phyloP scores from a whole-genome alignment of 2,329 filamentous ascomycete species.

The Phaeosphaeriaceae sp. region DNA sequence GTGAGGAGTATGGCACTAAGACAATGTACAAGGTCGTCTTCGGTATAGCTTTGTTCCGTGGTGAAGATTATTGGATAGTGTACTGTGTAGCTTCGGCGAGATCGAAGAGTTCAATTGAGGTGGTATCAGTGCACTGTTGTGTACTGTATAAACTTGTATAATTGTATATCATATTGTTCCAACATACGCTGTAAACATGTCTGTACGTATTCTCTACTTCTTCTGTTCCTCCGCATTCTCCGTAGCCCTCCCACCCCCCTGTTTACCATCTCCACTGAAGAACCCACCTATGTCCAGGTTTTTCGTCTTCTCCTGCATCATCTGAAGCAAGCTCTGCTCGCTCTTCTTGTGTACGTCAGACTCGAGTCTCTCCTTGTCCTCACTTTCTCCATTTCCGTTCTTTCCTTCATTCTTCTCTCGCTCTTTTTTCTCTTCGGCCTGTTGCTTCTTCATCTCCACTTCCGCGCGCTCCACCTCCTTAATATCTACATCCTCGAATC shows the following conservation, averaged over 20 bases:
- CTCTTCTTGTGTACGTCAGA: constrained; percentile 53
- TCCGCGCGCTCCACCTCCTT: constrained; percentile 56
- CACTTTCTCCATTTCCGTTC: constrained; percentile 28
- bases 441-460: constrained; percentile 51
- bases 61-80: no score
- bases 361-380: constrained; percentile 49
- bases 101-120: no score
- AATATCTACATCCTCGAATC: constrained; percentile 59
- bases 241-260: constrained; percentile 7
- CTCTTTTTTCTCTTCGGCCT: constrained; percentile 50
- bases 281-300: constrained; percentile 24
- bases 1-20: no score
- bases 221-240: not conserved
- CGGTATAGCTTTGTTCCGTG: no score
- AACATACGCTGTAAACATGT: no score
- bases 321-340: constrained; percentile 51
- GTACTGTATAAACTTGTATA: no score
- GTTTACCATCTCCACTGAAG: constrained; percentile 7
- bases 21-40: no score
- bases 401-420: constrained; percentile 41
- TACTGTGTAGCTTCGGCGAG: no score
- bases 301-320: constrained; percentile 52
- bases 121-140: no score
- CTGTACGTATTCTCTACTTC: no score
- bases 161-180: no score